A percentile compares a stretch with the other conserved stretches of the same genome.
These are phyloP conservation scores for Amanita inopinata DNA, from an alignment of 768 basidiomycete genomes.

Conservation along the genomic window DNA sequence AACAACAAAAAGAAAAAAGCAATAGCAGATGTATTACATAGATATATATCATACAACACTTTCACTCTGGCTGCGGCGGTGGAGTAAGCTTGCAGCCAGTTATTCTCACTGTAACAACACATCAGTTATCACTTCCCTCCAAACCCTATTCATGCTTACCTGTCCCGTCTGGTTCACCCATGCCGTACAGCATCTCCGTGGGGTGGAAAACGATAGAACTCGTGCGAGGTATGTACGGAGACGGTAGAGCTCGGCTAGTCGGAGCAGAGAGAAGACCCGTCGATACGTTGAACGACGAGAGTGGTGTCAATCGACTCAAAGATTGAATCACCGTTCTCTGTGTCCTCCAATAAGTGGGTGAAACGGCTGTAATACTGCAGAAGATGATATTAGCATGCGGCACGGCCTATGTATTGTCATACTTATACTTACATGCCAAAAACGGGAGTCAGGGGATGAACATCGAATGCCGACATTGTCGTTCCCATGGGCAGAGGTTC, in stretches of 20 bases:
- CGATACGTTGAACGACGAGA: constrained; percentile 38
- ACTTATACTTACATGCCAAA: constrained; percentile 65
- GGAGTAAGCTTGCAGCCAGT: constrained; percentile 40
- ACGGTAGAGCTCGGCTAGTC: constrained; percentile 39
- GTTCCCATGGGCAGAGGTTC: constrained; percentile 54
- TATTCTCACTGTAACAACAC: constrained; percentile 27
- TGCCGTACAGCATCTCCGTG: constrained; percentile 73
- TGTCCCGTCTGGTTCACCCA: constrained; percentile 65
- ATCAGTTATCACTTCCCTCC: background rate
- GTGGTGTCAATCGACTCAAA: constrained; percentile 27
- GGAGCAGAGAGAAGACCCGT: constrained; percentile 49
- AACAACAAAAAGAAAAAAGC: background rate
- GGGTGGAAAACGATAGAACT: constrained; percentile 77
- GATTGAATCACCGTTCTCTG: constrained; percentile 58
- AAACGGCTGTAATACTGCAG: constrained; percentile 49
- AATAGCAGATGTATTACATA: background rate
- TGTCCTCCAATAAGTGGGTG: constrained; percentile 49
- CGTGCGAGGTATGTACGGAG: constrained; percentile 49
- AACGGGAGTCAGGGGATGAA: constrained; percentile 74
- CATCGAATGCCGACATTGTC: constrained; percentile 71
- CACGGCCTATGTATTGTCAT: background rate
- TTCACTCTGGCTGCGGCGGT: constrained; percentile 1
- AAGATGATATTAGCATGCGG: constrained; percentile 9
- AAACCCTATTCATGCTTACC: constrained; percentile 19
- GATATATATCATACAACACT: constrained; percentile 8